These are phyloP conservation scores for Leccinum uliginosum DNA, from an alignment of 768 basidiomycete species.

Conservation along the genomic window DNA sequence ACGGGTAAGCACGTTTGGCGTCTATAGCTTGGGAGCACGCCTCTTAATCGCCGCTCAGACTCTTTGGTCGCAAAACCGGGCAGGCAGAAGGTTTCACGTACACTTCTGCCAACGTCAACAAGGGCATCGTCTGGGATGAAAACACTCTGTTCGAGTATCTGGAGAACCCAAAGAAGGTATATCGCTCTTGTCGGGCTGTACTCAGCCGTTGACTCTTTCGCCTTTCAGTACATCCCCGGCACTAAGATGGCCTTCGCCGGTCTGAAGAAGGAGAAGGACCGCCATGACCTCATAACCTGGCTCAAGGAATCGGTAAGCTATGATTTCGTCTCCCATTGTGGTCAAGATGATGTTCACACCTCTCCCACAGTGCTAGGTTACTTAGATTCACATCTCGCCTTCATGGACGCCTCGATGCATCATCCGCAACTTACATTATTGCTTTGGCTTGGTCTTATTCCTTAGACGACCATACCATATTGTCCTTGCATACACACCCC, in stretches of 20 bases:
- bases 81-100: conserved; percentile 84
- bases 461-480: conserved; percentile 32
- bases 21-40: neutral
- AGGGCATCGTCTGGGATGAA: conserved; percentile 84
- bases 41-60: conserved; percentile 33
- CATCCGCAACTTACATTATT: conserved; percentile 25
- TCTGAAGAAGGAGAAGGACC: conserved; percentile 97
- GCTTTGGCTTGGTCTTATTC: conserved; percentile 27
- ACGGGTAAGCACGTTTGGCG: conserved; percentile 57
- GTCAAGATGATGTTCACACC: neutral
- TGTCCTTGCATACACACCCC: conserved; percentile 21
- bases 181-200: conserved; percentile 5
- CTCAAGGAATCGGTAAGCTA: conserved; percentile 68
- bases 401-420: conserved; percentile 10
- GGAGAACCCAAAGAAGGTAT: conserved; percentile 95
- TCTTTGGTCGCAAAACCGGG: conserved; percentile 86
- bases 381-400: conserved; percentile 20
- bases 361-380: conserved; percentile 14
- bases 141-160: conserved; percentile 92
- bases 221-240: conserved; percentile 82
- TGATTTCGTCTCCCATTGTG: neutral
- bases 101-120: conserved; percentile 93
- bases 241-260: conserved; percentile 99
- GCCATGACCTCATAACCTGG: conserved; percentile 87
- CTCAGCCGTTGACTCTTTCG: neutral